phyloP scores from a whole-genome alignment of 2,329 filamentous ascomycete species.

The Cordyceps javanica region DNA sequence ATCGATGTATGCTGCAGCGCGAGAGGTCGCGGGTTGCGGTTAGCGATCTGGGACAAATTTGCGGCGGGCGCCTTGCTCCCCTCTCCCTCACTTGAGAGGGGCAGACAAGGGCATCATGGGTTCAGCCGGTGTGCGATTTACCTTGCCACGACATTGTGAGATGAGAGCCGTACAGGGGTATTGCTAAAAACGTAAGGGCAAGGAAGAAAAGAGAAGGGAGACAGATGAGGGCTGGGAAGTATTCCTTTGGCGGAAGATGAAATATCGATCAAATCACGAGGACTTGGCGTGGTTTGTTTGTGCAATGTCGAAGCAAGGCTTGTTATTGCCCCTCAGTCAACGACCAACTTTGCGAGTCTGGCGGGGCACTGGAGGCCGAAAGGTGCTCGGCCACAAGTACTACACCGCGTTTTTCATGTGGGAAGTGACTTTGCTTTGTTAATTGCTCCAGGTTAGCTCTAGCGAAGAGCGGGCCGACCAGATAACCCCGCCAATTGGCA shows the following conservation, averaged over 20 bases:
- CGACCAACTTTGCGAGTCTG: neutral
- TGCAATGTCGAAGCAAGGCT: constrained; percentile 5
- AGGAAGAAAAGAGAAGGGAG: neutral
- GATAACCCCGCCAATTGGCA: neutral
- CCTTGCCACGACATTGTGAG: constrained; percentile 70
- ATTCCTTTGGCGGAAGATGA: constrained; percentile 1
- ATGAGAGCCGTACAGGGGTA: constrained; percentile 12
- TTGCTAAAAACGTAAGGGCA: constrained; percentile 1
- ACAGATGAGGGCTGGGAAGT: neutral
- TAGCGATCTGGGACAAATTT: constrained; percentile 15
- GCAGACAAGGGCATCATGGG: constrained; percentile 12
- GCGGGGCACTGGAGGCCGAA: neutral
- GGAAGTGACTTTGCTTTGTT: neutral
- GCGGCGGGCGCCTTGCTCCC: constrained; percentile 22
- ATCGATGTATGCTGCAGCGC: constrained; percentile 42
- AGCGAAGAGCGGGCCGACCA: neutral
- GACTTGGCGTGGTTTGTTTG: constrained; percentile 9
- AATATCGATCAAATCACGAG: constrained; percentile 6
- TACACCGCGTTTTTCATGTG: constrained; percentile 6
- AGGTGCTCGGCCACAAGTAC: neutral
- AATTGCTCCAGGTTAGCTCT: neutral
- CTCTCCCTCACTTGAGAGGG: constrained; percentile 5
- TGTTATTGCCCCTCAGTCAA: constrained; percentile 10
- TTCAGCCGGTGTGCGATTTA: constrained; percentile 28
- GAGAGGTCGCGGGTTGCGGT: constrained; percentile 14